Percentiles rank a stretch among this genome's conserved stretches.
These are phyloP conservation scores for Linum usitatissimum DNA, from an alignment of 345 rosid species.

Conservation along the genomic window DNA sequence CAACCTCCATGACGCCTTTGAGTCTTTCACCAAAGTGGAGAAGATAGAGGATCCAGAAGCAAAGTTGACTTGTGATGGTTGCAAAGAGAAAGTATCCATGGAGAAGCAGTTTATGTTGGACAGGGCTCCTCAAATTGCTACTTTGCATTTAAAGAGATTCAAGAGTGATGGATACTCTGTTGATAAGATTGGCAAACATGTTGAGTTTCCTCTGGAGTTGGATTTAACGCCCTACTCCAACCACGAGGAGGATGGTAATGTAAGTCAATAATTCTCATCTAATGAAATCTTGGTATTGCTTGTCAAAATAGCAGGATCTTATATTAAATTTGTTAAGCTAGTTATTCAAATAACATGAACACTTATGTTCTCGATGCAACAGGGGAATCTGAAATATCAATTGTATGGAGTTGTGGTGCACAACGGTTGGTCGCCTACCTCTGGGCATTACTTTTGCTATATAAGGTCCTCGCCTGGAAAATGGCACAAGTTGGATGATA, in stretches of 20 bases:
- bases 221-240: conserved; percentile 60
- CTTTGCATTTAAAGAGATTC: conserved; percentile 85
- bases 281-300: neutral
- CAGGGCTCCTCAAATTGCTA: conserved; percentile 50
- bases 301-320: neutral
- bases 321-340: too few species aligned
- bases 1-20: conserved; percentile 44
- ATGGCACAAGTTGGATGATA: conserved; percentile 71
- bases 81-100: conserved; percentile 50
- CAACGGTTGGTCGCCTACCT: conserved; percentile 38
- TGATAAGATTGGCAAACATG: conserved; percentile 66
- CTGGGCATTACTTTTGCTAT: conserved; percentile 66
- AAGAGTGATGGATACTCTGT: conserved; percentile 51
- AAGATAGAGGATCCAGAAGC: conserved; percentile 53
- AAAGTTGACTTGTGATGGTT: conserved; percentile 53
- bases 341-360: neutral
- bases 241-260: conserved; percentile 21
- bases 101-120: conserved; percentile 77
- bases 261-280: conserved; percentile 21
- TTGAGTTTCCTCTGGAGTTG: conserved; percentile 67
- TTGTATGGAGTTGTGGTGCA: conserved; percentile 79
- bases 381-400: conserved; percentile 49
- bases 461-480: conserved; percentile 53
- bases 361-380: conserved; percentile 2
- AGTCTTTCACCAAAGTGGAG: conserved; percentile 70